Base-by-base conservation (phyloP, 164 flowering plant species). In the Amborella trichopoda region DNA sequence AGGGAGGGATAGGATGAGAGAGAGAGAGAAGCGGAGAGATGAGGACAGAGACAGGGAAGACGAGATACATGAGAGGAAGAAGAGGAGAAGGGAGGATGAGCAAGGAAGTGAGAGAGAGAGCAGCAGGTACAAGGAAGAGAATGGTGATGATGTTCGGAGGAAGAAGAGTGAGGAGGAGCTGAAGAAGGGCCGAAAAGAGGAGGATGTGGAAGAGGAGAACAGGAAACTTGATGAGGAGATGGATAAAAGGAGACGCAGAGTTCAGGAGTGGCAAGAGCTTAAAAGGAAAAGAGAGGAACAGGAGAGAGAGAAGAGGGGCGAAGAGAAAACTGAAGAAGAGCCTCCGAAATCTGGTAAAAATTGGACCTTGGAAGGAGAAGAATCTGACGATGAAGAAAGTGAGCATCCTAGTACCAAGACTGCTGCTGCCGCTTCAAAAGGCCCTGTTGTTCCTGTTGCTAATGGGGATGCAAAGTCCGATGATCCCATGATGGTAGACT, bases 231-330 rank as follows among this genome's bases (percentile, higher is more conserved):
- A 86, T 48, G 98, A 91, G 28, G 98, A 91, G 53, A 78, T 81
- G 83, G 98, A 91, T 43, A 91, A 91, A 53, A 66, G 97, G 48
- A 71, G 98, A 68, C 70, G 93, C 55, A 80, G 95, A 59, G 98
- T 91, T 63, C 98, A 91, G 56, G 98, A 91, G 63, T 91, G 98
- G 98, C 98, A 91, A 59, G 94, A 86, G 50, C 43, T 73, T 51
- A 76, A 50, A 58, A 80, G 98, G 55, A 79, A 79, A 68, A 78
- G 70, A 61, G 98, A 87, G 69, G 94, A 83, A 66, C 36, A 70
- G 22, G 96, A 86, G 56, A 71, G 73, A 54, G 86, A 79, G 50
- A 77, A 67, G 40, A 66, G 40, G 39, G 94, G 79, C n/a, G 73
- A 62, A 6, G 64, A 24, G 3, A 65, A 54, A 55, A 62, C 32